A percentile compares a stretch with the other conserved stretches of the same genome.
Evolutionary conservation across 106 monocot species (phyloP).

Genomic region (Dendrobium catenatum): DNA sequence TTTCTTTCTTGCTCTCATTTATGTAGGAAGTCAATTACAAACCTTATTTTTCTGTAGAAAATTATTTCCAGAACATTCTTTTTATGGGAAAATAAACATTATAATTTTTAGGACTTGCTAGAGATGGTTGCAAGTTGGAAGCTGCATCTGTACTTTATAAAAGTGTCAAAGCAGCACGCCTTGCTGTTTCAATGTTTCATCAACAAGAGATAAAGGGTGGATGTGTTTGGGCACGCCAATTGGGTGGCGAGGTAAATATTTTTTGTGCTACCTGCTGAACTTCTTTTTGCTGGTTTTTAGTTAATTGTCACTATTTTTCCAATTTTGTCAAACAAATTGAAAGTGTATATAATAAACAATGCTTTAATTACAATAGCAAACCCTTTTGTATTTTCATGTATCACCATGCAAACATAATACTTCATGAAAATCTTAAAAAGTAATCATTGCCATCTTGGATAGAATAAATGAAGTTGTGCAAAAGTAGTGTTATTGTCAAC

Average conservation of each 20-base stretch:
- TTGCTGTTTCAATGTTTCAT: constrained; percentile 58
- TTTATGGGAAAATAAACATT: background rate
- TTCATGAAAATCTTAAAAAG: background rate
- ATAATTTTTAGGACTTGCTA: constrained; percentile 55
- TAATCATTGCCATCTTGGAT: background rate
- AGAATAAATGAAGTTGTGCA: background rate
- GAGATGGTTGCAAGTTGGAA: constrained; percentile 83
- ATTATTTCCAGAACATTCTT: constrained; percentile 3
- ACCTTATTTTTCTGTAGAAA: background rate
- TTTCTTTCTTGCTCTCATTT: background rate
- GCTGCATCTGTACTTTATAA: constrained; percentile 66
- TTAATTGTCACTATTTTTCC: background rate
- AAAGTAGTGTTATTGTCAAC: background rate
- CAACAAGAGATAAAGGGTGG: constrained; percentile 65
- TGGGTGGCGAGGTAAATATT: constrained; percentile 85
- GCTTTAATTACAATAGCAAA: background rate
- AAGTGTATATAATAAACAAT: background rate
- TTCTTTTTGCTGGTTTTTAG: background rate
- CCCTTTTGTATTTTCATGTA: background rate
- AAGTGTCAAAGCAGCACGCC: constrained; percentile 69
- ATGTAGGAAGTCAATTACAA: background rate
- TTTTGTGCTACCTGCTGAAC: background rate
- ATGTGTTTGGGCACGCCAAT: constrained; percentile 81
- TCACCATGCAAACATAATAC: background rate
- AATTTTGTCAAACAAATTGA: background rate